These are phyloP conservation scores for Corylus avellana DNA, from an alignment of 306 rosid genomes.

Conservation along the genomic window DNA sequence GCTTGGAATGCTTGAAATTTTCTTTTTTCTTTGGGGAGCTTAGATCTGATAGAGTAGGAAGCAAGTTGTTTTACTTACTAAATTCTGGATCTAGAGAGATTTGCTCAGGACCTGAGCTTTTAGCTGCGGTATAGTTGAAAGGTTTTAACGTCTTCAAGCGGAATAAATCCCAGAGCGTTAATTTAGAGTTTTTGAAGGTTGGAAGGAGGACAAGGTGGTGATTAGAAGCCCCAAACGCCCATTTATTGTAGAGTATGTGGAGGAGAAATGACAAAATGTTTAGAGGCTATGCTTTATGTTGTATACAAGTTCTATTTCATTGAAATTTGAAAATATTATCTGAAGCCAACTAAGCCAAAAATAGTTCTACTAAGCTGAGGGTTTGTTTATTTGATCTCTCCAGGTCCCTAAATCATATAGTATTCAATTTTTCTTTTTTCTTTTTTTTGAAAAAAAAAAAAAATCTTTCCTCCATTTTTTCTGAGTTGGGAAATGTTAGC, in stretches of 20 bases:
- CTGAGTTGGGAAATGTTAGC: not conserved
- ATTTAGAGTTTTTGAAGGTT: not conserved
- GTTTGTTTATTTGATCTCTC: conserved; percentile 1
- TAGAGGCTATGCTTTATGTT: not conserved
- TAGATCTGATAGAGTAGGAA: conserved; percentile 20
- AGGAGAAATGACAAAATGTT: not conserved
- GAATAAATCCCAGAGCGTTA: not conserved
- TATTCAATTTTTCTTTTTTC: not conserved
- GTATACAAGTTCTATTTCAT: not conserved
- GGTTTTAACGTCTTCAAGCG: not conserved
- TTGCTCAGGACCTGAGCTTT: conserved; percentile 14
- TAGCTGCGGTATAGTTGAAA: not conserved
- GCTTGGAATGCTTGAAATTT: conserved; percentile 16
- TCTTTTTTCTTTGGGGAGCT: not conserved
- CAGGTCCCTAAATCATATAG: not conserved
- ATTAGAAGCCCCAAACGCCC: not conserved
- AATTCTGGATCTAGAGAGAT: not conserved
- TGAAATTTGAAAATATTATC: not conserved
- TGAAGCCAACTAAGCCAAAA: conserved; percentile 3
- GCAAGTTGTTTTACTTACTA: conserved; percentile 5
- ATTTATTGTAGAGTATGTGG: not conserved
- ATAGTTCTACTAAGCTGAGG: conserved; percentile 16
- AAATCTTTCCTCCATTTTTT: not conserved
- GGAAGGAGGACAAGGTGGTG: not conserved
- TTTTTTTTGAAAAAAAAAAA: too few relatives aligned